A percentile compares a stretch with the other conserved stretches of the same genome.
Conservation (phyloP, 495 filamentous ascomycete species). For the Neurospora hispaniola region DNA sequence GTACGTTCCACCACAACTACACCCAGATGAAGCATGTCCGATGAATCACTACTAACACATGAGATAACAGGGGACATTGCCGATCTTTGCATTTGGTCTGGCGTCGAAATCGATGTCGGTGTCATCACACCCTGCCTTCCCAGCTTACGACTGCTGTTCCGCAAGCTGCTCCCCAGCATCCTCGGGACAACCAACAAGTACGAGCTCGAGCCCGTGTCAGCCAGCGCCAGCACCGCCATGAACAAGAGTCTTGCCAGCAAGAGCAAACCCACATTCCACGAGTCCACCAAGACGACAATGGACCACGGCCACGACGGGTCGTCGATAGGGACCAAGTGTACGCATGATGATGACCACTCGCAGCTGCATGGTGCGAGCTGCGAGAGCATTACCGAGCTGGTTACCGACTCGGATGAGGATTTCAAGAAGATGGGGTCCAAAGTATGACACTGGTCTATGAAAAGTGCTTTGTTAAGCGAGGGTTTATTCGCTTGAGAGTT, state of each 20-base stretch:
- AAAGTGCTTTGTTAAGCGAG: background rate
- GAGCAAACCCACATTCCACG: background rate
- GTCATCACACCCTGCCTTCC: slow-evolving; percentile 24
- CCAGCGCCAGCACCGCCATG: background rate
- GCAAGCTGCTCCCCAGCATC: slow-evolving; percentile 11
- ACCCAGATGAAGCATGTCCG: background rate
- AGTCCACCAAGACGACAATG: background rate
- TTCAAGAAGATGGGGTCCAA: background rate
- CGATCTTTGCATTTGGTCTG: slow-evolving; percentile 20
- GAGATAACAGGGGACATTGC: slow-evolving; percentile 15
- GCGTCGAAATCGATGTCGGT: slow-evolving; percentile 22
- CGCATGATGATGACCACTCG: background rate
- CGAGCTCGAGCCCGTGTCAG: slow-evolving; percentile 7
- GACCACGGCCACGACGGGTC: background rate
- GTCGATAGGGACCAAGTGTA: background rate
- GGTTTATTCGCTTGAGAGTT: background rate
- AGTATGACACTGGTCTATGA: background rate
- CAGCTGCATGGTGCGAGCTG: background rate
- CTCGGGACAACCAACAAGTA: slow-evolving; percentile 7
- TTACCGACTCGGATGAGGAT: background rate
- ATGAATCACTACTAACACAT: background rate
- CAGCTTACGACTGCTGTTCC: slow-evolving; percentile 17
- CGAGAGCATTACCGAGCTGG: background rate
- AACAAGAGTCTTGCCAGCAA: background rate
- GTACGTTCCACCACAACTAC: slow-evolving; percentile 3